Evolutionary conservation across 768 basidiomycete genomes (phyloP).

Genomic region (Suillus brevipes): DNA sequence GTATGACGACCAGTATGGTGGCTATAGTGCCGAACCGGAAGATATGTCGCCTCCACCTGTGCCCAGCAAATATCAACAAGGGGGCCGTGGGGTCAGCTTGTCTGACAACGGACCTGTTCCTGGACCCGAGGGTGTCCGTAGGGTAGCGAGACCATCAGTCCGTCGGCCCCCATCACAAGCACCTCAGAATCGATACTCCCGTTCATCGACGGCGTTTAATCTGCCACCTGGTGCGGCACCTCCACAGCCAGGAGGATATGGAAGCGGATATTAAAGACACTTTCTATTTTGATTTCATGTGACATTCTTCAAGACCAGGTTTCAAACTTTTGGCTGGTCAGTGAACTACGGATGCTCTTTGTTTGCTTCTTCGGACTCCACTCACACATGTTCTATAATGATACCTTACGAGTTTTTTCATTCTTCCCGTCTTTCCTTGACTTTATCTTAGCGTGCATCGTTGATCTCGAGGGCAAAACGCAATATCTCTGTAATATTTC

Average conservation of each 20-base stretch:
- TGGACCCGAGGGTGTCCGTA: conserved; percentile 71
- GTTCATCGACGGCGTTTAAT: conserved; percentile 48
- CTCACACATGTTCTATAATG: conserved; percentile 4
- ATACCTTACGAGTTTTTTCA: conserved; percentile 9
- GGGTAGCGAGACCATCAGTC: conserved; percentile 64
- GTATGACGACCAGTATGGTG: conserved; percentile 38
- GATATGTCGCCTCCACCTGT: conserved; percentile 26
- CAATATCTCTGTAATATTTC: conserved; percentile 6
- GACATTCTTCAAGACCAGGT: conserved; percentile 4
- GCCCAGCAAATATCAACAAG: conserved; percentile 21
- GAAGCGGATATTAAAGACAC: conserved; percentile 12
- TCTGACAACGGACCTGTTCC: conserved; percentile 85
- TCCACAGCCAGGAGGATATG: conserved; percentile 41
- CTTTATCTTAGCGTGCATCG: background rate
- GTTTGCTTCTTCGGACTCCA: conserved; percentile 9
- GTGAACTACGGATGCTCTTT: conserved; percentile 8
- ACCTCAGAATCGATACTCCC: conserved; percentile 71
- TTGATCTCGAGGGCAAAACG: background rate
- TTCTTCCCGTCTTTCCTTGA: background rate
- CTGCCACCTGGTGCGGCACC: conserved; percentile 79
- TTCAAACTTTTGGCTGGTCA: conserved; percentile 4
- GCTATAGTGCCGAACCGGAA: conserved; percentile 38
- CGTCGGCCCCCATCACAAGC: conserved; percentile 63
- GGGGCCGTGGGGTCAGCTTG: conserved; percentile 69
- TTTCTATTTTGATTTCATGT: conserved; percentile 8